Percentiles rank a stretch among this genome's conserved stretches.
Conservation (phyloP, 331 rosid genomes). For the Stylosanthes scabra region DNA sequence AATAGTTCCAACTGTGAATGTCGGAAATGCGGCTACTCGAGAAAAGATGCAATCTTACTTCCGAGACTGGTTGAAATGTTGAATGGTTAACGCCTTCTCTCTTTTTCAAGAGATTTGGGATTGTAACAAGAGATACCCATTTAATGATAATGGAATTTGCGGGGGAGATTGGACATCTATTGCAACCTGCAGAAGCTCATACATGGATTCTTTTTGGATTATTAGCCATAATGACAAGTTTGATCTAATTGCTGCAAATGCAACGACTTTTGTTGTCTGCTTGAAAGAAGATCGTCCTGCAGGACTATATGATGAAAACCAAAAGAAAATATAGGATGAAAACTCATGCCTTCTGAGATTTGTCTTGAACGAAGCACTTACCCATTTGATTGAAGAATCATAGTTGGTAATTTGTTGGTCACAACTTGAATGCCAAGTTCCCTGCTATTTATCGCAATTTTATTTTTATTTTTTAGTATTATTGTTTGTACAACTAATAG, state of each 20-base stretch:
- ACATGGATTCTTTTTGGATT: background rate
- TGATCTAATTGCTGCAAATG: constrained; percentile 21
- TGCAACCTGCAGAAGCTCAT: constrained; percentile 20
- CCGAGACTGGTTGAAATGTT: constrained; percentile 54
- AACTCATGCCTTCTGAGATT: constrained; percentile 6
- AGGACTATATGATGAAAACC: constrained; percentile 3
- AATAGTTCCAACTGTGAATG: constrained; percentile 64
- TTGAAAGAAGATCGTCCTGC: constrained; percentile 22
- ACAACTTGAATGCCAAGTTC: background rate
- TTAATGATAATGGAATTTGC: constrained; percentile 8
- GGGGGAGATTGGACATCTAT: constrained; percentile 13
- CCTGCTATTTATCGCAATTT: background rate
- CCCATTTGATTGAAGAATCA: constrained; percentile 9
- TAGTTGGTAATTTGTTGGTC: background rate
- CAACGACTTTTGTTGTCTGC: constrained; percentile 15
- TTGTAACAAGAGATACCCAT: background rate
- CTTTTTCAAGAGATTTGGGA: constrained; percentile 8
- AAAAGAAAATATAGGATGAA: background rate
- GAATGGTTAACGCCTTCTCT: background rate
- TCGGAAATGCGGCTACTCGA: constrained; percentile 49
- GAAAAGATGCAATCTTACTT: constrained; percentile 67
- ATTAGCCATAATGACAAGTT: constrained; percentile 21
- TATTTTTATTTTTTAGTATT: background rate
- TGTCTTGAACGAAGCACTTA: constrained; percentile 13
- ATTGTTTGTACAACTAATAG: background rate